phyloP scores from a whole-genome alignment of 768 basidiomycete species.

The Rhizopogon vesiculosus region DNA sequence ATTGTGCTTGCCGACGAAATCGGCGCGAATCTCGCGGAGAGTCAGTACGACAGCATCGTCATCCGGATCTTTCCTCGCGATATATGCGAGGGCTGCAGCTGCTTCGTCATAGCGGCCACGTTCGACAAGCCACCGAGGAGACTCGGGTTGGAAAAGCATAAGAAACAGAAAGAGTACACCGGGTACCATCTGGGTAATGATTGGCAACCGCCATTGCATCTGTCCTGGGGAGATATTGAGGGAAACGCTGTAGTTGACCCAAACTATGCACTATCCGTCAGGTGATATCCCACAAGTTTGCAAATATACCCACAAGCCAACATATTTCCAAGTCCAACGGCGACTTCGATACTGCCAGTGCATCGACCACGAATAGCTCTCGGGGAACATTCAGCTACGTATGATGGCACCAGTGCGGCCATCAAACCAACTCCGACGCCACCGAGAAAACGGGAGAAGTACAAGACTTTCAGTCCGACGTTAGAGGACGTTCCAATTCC shows the following conservation, averaged over 20 bases:
- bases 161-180: constrained; percentile 28
- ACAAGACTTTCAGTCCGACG: constrained; percentile 25
- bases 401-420: constrained; percentile 30
- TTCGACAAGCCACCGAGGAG: constrained; percentile 38
- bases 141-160: constrained; percentile 38
- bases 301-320: constrained; percentile 24
- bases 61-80: constrained; percentile 15
- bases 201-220: constrained; percentile 33
- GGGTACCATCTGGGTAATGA: constrained; percentile 36
- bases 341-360: constrained; percentile 27
- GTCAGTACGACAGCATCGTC: constrained; percentile 26
- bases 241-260: constrained; percentile 31
- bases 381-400: constrained; percentile 34
- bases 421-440: constrained; percentile 43
- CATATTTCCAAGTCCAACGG: constrained; percentile 31
- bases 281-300: no score
- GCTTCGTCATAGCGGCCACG: constrained; percentile 30
- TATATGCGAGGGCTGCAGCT: constrained; percentile 25
- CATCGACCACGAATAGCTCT: constrained; percentile 33
- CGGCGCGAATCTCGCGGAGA: constrained; percentile 30
- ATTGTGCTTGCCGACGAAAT: constrained; percentile 27
- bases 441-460: constrained; percentile 38
- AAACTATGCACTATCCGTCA: constrained; percentile 16
- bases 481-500: constrained; percentile 25
- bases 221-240: constrained; percentile 20